These are phyloP conservation scores for Corylus heterophylla DNA, from an alignment of 306 rosid species.

Conservation along the genomic window DNA sequence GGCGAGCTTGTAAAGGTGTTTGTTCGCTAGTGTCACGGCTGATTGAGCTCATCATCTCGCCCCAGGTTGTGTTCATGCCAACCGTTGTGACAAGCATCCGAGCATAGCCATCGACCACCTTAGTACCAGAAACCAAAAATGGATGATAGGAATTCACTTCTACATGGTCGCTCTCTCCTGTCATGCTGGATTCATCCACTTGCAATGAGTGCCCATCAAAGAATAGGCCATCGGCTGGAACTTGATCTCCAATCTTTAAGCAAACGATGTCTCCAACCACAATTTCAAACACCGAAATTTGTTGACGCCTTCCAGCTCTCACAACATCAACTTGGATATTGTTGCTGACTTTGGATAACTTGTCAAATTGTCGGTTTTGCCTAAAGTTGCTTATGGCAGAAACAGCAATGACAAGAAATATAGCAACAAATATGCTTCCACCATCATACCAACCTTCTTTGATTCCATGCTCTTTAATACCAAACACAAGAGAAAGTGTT, in stretches of 20 bases:
- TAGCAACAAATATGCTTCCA: too few relatives aligned
- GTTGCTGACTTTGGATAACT: conserved; percentile 21
- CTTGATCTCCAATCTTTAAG: conserved; percentile 34
- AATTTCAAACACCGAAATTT: conserved; percentile 3
- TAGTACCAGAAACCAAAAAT: conserved; percentile 31
- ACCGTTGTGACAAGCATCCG: conserved; percentile 30
- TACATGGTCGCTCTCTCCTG: conserved; percentile 32
- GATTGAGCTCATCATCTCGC: conserved; percentile 26
- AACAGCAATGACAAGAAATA: neutral
- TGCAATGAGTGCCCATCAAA: conserved; percentile 22
- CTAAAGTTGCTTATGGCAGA: conserved; percentile 3
- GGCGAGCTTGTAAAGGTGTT: neutral
- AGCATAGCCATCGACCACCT: conserved; percentile 31
- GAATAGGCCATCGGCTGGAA: conserved; percentile 41
- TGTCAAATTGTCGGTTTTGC: conserved; percentile 18
- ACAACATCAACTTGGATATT: conserved; percentile 28
- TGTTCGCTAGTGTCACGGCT: neutral
- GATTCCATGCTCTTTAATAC: too few relatives aligned
- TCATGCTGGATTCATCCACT: conserved; percentile 27
- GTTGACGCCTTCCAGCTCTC: conserved; percentile 20
- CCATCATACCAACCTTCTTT: too few relatives aligned
- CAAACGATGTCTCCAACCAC: conserved; percentile 36
- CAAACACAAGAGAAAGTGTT: too few relatives aligned
- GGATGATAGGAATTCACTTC: conserved; percentile 20
- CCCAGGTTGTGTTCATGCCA: conserved; percentile 35